Base-by-base conservation (phyloP, 2,329 filamentous ascomycete species). In the Penicillium sp. region DNA sequence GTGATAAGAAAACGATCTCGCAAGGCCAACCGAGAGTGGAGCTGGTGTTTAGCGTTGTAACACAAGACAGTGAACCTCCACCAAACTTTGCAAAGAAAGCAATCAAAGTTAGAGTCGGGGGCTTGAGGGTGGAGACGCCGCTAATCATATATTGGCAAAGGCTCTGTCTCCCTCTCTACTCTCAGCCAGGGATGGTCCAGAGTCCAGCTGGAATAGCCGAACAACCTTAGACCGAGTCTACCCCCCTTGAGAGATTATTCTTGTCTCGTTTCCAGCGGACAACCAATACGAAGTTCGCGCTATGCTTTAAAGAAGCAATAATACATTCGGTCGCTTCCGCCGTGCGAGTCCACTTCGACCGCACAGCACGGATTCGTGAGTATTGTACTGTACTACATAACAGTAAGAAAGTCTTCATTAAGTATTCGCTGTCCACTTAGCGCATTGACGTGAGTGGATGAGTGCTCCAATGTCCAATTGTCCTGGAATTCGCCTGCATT, bases 21-120 rank as follows among this genome's bases (percentile, higher is more conserved):
- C 42, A 15, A 41, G 42, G 49, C 25, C 31, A 41, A 41, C 20
- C 35, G 45, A 48, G 35, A 8, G 43, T 55, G 53, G 43, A 48
- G 43, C 42, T 22, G 45, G 31, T 22, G 8, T 38, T 51, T 51
- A 51, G 49, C 17, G 49, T 38, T 49, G 53, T 34, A 55, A 55
- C 53, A 34, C 35, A 28, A 55, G 31, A 55, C 28, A 51, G 8
- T 25, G 17, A n/a, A 37, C 15, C 37, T 22, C 48, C 48, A 50
- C 48, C 48, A 50, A 34, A 31, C 28, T 31, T 31, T 31, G 25
- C 28, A 31, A 50, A 31, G 28, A 35, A 22, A 35, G 53, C 25
- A 12, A 55, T 20, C 34, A 41, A 48, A 39, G 43, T 49, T 55
- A 55, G 35, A 17, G 12, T 17, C 22, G 42, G 20, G 34, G 34